A percentile compares a stretch with the other conserved stretches of the same genome.
Conservation (phyloP, 108 stramenopile genomes). For the Nannochloropsis granulata region DNA sequence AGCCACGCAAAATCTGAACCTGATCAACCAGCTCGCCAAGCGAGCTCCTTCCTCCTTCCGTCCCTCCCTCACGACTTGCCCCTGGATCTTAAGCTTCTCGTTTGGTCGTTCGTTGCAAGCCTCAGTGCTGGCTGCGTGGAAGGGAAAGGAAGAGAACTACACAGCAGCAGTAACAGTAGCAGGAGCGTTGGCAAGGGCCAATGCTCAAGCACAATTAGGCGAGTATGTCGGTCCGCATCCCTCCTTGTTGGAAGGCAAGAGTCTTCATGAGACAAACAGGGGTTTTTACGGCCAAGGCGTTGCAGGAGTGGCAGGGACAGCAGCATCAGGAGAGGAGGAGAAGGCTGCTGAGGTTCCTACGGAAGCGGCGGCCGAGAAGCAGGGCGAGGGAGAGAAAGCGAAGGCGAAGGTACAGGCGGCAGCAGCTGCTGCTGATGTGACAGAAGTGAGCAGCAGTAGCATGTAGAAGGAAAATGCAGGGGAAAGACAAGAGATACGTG, state of each 20-base stretch:
- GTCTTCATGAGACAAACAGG: constrained; percentile 23
- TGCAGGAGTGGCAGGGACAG: no score
- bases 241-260: constrained; percentile 1
- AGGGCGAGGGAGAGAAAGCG: no score
- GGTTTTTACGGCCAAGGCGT: neutral
- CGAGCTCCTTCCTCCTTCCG: neutral
- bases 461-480: no score
- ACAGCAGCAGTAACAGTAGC: constrained; percentile 16
- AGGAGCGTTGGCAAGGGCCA: constrained; percentile 14
- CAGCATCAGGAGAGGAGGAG: no score
- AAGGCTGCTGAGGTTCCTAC: no score
- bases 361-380: no score
- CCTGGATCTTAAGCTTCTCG: constrained; percentile 36
- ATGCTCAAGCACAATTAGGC: constrained; percentile 22
- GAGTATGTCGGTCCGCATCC: constrained; percentile 23
- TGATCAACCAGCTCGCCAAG: constrained; percentile 1
- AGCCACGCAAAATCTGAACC: constrained; percentile 29
- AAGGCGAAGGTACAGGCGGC: no score
- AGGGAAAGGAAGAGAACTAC: constrained; percentile 6
- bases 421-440: no score
- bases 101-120: constrained; percentile 36
- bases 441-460: no score
- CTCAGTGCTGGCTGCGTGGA: constrained; percentile 24
- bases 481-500: no score
- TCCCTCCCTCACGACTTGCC: neutral